Conservation (phyloP, 2,329 filamentous ascomycete genomes). For the Aspergillus ruber region DNA sequence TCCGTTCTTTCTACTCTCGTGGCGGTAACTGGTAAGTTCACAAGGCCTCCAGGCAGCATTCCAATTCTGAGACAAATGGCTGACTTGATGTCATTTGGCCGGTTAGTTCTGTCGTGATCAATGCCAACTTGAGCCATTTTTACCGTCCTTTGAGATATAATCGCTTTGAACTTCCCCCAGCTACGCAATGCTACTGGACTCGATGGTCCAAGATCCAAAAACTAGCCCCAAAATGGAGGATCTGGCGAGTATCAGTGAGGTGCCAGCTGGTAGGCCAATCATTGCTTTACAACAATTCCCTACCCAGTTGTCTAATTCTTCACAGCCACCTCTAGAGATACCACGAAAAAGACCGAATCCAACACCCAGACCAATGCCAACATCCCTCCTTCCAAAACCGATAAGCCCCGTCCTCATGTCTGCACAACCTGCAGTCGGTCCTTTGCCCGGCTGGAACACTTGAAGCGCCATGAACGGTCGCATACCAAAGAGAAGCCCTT, state of each 20-base stretch:
- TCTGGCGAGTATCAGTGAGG: slow-evolving; percentile 37
- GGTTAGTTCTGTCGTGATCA: background rate
- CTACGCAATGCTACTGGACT: slow-evolving; percentile 27
- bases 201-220: slow-evolving; percentile 33
- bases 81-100: background rate
- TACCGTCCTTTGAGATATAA: too few relatives aligned
- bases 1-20: background rate
- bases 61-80: background rate
- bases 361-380: slow-evolving; percentile 25
- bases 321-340: slow-evolving; percentile 21
- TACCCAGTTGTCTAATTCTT: slow-evolving; percentile 6
- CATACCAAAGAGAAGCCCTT: slow-evolving; percentile 99
- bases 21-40: background rate
- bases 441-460: slow-evolving; percentile 89
- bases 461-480: slow-evolving; percentile 96
- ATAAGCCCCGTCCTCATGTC: slow-evolving; percentile 92
- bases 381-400: slow-evolving; percentile 77
- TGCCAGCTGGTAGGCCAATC: slow-evolving; percentile 33
- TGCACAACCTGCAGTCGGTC: slow-evolving; percentile 86
- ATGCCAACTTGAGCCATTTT: background rate
- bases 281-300: slow-evolving; percentile 7
- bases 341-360: slow-evolving; percentile 23
- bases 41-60: background rate
- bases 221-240: slow-evolving; percentile 32
- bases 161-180: background rate